These are phyloP conservation scores for Gaillardinia entomophila DNA, from an alignment of 805 yeast genomes.

Conservation along the genomic window DNA sequence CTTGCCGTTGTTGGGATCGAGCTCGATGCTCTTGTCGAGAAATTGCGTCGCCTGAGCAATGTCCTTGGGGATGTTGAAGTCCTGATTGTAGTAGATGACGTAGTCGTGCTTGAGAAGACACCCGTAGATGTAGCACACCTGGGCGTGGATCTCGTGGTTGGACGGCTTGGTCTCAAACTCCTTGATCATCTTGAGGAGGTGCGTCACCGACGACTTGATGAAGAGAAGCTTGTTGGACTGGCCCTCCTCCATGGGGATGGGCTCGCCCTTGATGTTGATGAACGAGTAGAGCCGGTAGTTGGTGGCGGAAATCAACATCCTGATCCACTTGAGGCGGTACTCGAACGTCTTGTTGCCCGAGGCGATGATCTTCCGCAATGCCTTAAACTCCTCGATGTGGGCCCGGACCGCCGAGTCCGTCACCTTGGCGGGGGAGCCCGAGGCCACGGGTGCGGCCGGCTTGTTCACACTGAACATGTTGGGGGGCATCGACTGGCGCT, in stretches of 20 bases:
- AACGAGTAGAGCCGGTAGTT: conserved; percentile 34
- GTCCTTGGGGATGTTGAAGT: conserved; percentile 27
- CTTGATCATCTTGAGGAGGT: conserved; percentile 28
- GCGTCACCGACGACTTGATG: conserved; percentile 33
- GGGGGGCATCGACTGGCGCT: conserved; percentile 5
- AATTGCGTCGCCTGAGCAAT: conserved; percentile 21
- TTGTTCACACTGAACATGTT: neutral
- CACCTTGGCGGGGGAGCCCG: conserved; percentile 7
- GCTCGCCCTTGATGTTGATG: conserved; percentile 38
- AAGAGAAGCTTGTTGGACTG: conserved; percentile 27
- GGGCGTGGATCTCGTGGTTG: conserved; percentile 15
- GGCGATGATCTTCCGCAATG: conserved; percentile 30
- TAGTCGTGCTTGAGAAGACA: conserved; percentile 34
- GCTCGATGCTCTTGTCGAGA: conserved; percentile 25
- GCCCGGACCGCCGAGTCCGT: conserved; percentile 21
- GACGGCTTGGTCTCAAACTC: conserved; percentile 23
- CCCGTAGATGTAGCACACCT: conserved; percentile 32
- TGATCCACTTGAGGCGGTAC: conserved; percentile 37
- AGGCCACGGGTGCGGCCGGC: conserved; percentile 1
- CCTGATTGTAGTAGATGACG: conserved; percentile 24
- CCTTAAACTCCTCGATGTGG: conserved; percentile 29
- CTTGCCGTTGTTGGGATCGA: conserved; percentile 25
- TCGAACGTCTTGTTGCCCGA: conserved; percentile 38
- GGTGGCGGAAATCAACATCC: conserved; percentile 35
- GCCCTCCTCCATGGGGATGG: conserved; percentile 22